Percentiles rank a stretch among this genome's conserved stretches.
phyloP scores from a whole-genome alignment of 345 rosid genomes.

The Salix arbutifolia region DNA sequence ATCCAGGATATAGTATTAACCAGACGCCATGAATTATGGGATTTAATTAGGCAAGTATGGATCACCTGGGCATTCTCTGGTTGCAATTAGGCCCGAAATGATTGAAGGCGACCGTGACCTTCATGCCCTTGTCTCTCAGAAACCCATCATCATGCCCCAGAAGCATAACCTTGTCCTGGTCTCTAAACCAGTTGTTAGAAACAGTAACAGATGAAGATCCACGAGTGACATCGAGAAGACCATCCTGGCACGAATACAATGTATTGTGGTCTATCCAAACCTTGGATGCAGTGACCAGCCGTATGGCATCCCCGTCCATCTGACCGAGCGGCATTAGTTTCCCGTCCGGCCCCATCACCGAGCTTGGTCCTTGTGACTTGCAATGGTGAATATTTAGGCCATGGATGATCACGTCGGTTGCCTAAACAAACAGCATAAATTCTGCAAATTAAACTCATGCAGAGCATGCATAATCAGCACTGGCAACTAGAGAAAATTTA shows the following conservation, averaged over 20 bases:
- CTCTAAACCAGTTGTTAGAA: conserved; percentile 51
- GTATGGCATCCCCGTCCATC: conserved; percentile 67
- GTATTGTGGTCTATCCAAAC: conserved; percentile 82
- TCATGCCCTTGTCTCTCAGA: conserved; percentile 55
- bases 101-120: conserved; percentile 59
- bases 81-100: conserved; percentile 87
- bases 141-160: conserved; percentile 72
- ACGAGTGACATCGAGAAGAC: conserved; percentile 59
- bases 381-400: conserved; percentile 68
- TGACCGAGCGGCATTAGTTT: conserved; percentile 37
- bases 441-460: too few species aligned
- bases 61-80: conserved; percentile 75
- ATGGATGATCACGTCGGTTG: conserved; percentile 66
- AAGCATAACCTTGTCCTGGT: conserved; percentile 87
- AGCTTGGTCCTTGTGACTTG: conserved; percentile 42
- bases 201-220: conserved; percentile 54
- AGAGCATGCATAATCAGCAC: background rate
- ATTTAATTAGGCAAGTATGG: background rate
- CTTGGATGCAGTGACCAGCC: conserved; percentile 55
- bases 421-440: conserved; percentile 11
- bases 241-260: conserved; percentile 54
- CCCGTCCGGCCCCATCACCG: conserved; percentile 56
- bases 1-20: too few species aligned
- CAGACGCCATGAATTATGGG: too few species aligned
- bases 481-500: background rate